Evolutionary conservation across 2,329 filamentous ascomycete species (phyloP), one percentile per base, ranked within the genome.

Genomic region (Hysterium pulicare): DNA sequence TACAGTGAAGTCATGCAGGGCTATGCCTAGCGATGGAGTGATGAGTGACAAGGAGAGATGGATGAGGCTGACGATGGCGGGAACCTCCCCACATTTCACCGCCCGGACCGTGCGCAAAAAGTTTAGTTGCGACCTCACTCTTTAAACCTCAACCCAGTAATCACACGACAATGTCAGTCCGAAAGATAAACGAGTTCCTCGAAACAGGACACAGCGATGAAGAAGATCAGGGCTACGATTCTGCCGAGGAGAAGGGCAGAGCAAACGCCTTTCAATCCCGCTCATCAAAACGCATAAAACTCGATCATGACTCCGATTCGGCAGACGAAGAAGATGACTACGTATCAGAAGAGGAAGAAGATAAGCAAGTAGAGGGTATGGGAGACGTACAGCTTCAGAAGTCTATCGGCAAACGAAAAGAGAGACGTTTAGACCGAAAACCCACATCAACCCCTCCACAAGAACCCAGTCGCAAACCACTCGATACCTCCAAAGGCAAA

Each of bases 171-270:
- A 89, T 90, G 85, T 67, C 82, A 1, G 72, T 79, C 31, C 78
- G 83, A 58, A 88, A 85, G 59, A 78, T 78, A 53, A 89, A 89
- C 63, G 78, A 86, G 40, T 90, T 84, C 55, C 77, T 90, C 43
- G 72, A 75, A n/a, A 66, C 64, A 19, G 67, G 68, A 21, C 69
- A 69, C 30, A 73, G 71, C 43, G 71, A 72, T 7, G 59, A 68
- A 2, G 69, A 70, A 1, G 58, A 61, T 40, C 57, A 60, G 38
- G 81, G 77, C 43, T 87, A 86, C 61, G 73, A 86, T 48, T 89
- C 85, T 0, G 77, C 83, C 34, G 82, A 87, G 48, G 59, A 88
- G 46, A 79, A n/a, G n/a, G n/a, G 75, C 57, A 86, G 86, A 64
- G 84, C 83, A 41, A 76, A 74, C 41, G 63, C 68, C 11, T 59